Percentiles rank a stretch among this genome's conserved stretches.
Conservation (phyloP, 805 yeast genomes). For the Candida golubevii region DNA sequence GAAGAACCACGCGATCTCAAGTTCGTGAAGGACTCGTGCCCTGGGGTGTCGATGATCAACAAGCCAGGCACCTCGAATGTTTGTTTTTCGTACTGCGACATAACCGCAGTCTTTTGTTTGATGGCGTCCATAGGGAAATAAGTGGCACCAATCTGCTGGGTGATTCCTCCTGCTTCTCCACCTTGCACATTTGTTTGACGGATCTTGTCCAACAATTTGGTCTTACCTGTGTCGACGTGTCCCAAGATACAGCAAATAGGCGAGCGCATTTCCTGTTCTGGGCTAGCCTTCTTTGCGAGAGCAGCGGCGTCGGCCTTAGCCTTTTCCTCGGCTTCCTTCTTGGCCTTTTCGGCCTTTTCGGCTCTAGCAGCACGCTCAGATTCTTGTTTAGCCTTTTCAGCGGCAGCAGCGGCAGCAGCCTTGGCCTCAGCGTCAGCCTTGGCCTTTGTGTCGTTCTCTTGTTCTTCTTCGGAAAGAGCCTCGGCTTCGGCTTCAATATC, state of each 20-base stretch:
- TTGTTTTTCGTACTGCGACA: conserved; percentile 81
- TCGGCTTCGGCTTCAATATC: conserved; percentile 3
- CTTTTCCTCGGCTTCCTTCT: conserved; percentile 7
- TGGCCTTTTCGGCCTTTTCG: conserved; percentile 7
- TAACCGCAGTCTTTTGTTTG: conserved; percentile 83
- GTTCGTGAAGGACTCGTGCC: conserved; percentile 98
- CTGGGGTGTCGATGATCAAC: conserved; percentile 96
- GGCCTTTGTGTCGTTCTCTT: not conserved
- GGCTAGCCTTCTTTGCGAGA: conserved; percentile 19
- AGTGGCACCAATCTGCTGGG: conserved; percentile 99
- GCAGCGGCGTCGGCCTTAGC: conserved; percentile 20
- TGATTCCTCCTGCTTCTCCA: conserved; percentile 99
- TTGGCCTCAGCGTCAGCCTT: conserved; percentile 17
- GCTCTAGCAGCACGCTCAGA: conserved; percentile 15
- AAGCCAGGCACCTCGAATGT: conserved; percentile 95
- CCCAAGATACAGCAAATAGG: conserved; percentile 99
- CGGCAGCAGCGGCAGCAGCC: conserved; percentile 15
- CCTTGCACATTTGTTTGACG: conserved; percentile 99
- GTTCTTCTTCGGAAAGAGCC: conserved; percentile 10
- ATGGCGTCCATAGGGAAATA: conserved; percentile 97
- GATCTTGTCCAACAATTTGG: conserved; percentile 91
- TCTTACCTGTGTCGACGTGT: conserved; percentile 99
- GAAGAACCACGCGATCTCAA: conserved; percentile 99
- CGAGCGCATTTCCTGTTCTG: conserved; percentile 74
- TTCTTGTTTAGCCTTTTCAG: conserved; percentile 6